These are phyloP conservation scores for Sugiyamaella castrensis DNA, from an alignment of 1,139 yeast genomes.

Conservation along the genomic window DNA sequence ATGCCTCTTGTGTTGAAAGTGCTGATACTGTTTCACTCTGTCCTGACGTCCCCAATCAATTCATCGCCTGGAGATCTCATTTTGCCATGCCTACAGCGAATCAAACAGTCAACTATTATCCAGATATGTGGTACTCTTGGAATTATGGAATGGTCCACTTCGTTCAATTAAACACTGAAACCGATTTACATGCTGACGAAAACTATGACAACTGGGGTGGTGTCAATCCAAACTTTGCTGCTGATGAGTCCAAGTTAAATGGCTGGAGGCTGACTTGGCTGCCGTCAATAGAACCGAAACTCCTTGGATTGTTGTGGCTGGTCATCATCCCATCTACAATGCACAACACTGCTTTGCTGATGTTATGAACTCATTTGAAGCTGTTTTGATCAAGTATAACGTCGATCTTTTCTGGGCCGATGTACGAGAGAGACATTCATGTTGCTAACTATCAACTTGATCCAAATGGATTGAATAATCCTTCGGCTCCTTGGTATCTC, in stretches of 20 bases:
- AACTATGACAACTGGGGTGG: conserved; percentile 24
- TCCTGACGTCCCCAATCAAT: conserved; percentile 29
- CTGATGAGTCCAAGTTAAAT: conserved; percentile 29
- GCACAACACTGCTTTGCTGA: conserved; percentile 16
- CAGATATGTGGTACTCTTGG: conserved; percentile 31
- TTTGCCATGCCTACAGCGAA: conserved; percentile 28
- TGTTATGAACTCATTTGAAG: conserved; percentile 27
- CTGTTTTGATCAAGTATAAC: conserved; percentile 22
- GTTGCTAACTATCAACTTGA: conserved; percentile 19
- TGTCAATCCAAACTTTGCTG: conserved; percentile 27
- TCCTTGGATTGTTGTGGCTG: conserved; percentile 34
- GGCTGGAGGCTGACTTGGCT: conserved; percentile 45
- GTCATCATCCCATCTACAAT: conserved; percentile 35
- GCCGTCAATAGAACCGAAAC: conserved; percentile 27
- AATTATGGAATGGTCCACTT: conserved; percentile 31
- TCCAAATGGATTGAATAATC: conserved; percentile 26
- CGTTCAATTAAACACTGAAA: conserved; percentile 27
- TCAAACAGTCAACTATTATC: conserved; percentile 20
- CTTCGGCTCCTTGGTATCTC: conserved; percentile 26
- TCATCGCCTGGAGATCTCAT: conserved; percentile 27
- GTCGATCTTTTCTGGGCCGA: conserved; percentile 25
- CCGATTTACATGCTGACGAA: conserved; percentile 27
- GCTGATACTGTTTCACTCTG: conserved; percentile 19
- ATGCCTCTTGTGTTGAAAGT: conserved; percentile 27
- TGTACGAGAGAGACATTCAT: conserved; percentile 22